Percentiles rank a stretch among this genome's conserved stretches.
phyloP scores from a whole-genome alignment of 2,329 filamentous ascomycete species.

The Exophiala xenobiotica region DNA sequence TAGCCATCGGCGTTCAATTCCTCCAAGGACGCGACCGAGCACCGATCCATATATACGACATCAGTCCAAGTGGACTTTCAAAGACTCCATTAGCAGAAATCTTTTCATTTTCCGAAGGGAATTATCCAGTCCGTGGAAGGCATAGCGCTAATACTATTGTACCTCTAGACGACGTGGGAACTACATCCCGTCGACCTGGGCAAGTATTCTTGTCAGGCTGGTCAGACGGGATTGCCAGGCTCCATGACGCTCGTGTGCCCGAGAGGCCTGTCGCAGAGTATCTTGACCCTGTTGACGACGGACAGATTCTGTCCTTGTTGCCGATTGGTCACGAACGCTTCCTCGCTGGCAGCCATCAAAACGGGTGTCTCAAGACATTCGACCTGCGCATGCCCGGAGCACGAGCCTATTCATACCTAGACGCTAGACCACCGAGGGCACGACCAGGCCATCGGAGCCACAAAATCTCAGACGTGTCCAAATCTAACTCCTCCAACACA shows the following conservation, averaged over 20 bases:
- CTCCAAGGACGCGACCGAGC: slow-evolving; percentile 36
- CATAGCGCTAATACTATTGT: slow-evolving; percentile 39
- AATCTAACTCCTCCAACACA: background rate
- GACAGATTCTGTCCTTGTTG: slow-evolving; percentile 59
- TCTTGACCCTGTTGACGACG: slow-evolving; percentile 57
- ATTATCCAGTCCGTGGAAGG: slow-evolving; percentile 18
- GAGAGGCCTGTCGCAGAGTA: slow-evolving; percentile 50
- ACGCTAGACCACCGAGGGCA: slow-evolving; percentile 9
- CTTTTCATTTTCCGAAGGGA: slow-evolving; percentile 1
- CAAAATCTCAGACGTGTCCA: background rate
- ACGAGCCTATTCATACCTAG: slow-evolving; percentile 37
- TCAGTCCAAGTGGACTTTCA: slow-evolving; percentile 48
- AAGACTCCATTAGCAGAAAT: slow-evolving; percentile 30
- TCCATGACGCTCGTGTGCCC: slow-evolving; percentile 61
- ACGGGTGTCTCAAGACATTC: slow-evolving; percentile 62
- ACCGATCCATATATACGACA: slow-evolving; percentile 50
- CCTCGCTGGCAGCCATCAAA: slow-evolving; percentile 56
- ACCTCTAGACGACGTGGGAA: slow-evolving; percentile 34
- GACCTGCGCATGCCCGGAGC: slow-evolving; percentile 56
- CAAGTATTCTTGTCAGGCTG: slow-evolving; percentile 60
- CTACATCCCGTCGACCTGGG: slow-evolving; percentile 38
- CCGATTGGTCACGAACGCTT: slow-evolving; percentile 58
- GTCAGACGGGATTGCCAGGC: slow-evolving; percentile 57
- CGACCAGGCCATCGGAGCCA: background rate
- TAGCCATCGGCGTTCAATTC: slow-evolving; percentile 53